A percentile compares a stretch with the other conserved stretches of the same genome.
These are phyloP conservation scores for Anisogramma anomala DNA, from an alignment of 2,329 filamentous ascomycete species.

Conservation along the genomic window DNA sequence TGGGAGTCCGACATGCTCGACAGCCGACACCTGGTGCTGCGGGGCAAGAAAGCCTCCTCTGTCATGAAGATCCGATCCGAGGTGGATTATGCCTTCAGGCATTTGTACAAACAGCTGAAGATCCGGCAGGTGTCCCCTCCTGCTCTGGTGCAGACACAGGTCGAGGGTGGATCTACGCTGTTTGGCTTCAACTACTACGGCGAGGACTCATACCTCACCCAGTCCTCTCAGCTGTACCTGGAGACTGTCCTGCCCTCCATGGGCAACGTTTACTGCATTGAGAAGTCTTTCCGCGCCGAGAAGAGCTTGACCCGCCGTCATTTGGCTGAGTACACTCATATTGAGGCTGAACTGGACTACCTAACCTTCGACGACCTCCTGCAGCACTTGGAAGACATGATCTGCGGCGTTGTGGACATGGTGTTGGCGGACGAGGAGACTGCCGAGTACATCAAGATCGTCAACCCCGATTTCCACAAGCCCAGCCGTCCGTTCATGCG, in stretches of 20 bases:
- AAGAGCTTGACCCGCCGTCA: slow-evolving; percentile 91
- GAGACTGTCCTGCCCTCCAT: slow-evolving; percentile 86
- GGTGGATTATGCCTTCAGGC: slow-evolving; percentile 69
- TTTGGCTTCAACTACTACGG: slow-evolving; percentile 59
- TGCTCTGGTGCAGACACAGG: slow-evolving; percentile 86
- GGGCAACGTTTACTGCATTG: slow-evolving; percentile 94
- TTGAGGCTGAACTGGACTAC: slow-evolving; percentile 94
- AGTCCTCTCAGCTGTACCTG: slow-evolving; percentile 94
- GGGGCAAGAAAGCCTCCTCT: slow-evolving; percentile 71
- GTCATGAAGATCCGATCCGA: slow-evolving; percentile 79
- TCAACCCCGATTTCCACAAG: slow-evolving; percentile 81
- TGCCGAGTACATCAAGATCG: slow-evolving; percentile 62
- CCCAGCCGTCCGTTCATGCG: slow-evolving; percentile 81
- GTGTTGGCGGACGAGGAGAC: slow-evolving; percentile 62
- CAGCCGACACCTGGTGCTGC: slow-evolving; percentile 72
- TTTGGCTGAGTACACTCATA: slow-evolving; percentile 89
- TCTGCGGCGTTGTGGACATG: slow-evolving; percentile 75
- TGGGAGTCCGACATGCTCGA: slow-evolving; percentile 39
- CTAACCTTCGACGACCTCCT: slow-evolving; percentile 88
- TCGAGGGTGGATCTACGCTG: slow-evolving; percentile 83
- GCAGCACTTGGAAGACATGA: slow-evolving; percentile 70
- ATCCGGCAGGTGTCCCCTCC: slow-evolving; percentile 80
- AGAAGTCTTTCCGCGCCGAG: slow-evolving; percentile 97
- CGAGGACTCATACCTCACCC: slow-evolving; percentile 83
- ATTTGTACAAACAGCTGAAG: slow-evolving; percentile 63